Evolutionary conservation across 768 basidiomycete genomes (phyloP), one percentile per base, ranked within the genome.

Genomic region (Rhodotorula toruloides): DNA sequence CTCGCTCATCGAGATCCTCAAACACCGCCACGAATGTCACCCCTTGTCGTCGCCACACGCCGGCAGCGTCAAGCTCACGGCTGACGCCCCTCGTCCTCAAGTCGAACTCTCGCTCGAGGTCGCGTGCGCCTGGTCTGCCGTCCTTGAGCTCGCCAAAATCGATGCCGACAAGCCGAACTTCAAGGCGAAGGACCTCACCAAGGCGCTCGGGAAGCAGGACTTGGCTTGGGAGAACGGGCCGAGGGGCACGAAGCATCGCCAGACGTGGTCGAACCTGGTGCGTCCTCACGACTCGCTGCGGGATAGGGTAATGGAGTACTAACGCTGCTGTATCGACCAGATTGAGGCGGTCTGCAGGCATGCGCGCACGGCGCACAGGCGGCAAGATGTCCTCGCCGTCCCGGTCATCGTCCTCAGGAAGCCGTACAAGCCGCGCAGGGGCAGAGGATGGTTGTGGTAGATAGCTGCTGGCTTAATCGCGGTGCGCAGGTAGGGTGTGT

Each of bases 51-150:
- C 4, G 21, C 14, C 5, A 2, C 44, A 1, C 31, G 4, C 31
- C 13, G 2, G 4, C 21, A 6, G 10, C 25, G 19, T 11, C 3
- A 0, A 22, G 11, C 13, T 5, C 34, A 3, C 6, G 10, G 25
- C 43, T 19, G 25, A 36, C 56, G 34, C 19, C 12, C 12, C 37
- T n/a, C 2, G 7, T 1, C 34, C 44, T 17, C 16, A 34, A 25
- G 43, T 58, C 56, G 34, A 37, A 6, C 32, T 47, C 25, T 17
- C 25, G 12, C 56, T 58, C 46, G 56, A 57, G 32, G 55, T 57
- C 22, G 43, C 43, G 19, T 44, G 43, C 46, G 56, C 46, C 3
- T 19, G 7, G 13, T 27, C 11, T 10, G 46, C 44, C 16, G 8
- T 58, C 8, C 25, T 58, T 46, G 56, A 58, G 46, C 44, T 47